phyloP scores from a whole-genome alignment of 2,329 filamentous ascomycete species.

The Colletotrichum echinochloae region DNA sequence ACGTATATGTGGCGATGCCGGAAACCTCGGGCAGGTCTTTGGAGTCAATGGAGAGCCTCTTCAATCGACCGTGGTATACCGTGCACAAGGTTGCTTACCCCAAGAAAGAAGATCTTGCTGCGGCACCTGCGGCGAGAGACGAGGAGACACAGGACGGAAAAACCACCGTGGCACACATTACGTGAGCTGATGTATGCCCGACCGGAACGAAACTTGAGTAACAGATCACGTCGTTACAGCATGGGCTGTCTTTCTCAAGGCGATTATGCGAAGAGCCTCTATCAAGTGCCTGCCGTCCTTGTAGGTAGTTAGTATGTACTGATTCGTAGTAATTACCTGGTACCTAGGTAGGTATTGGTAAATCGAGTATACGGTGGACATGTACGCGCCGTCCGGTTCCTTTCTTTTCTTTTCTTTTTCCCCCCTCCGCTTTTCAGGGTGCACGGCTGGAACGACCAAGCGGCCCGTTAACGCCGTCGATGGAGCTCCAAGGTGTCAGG shows the following conservation, averaged over 20 bases:
- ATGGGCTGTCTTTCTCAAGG: not conserved
- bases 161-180: not conserved
- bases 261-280: not conserved
- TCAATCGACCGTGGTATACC: constrained; percentile 48
- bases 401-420: not conserved
- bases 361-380: no score
- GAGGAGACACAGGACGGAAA: not conserved
- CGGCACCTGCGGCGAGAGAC: not conserved
- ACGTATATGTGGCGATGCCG: constrained; percentile 51
- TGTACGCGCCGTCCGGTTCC: not conserved
- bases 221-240: not conserved
- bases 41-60: constrained; percentile 48
- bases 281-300: not conserved
- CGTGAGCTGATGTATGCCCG: not conserved
- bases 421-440: not conserved
- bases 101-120: constrained; percentile 43
- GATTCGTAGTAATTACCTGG: not conserved
- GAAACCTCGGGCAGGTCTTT: constrained; percentile 48
- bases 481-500: not conserved
- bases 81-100: constrained; percentile 47
- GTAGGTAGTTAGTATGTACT: not conserved
- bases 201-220: not conserved
- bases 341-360: no score
- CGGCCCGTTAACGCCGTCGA: not conserved
- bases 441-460: not conserved